phyloP scores from a whole-genome alignment of 2,329 filamentous ascomycete genomes.

The Talaromyces piceae region DNA sequence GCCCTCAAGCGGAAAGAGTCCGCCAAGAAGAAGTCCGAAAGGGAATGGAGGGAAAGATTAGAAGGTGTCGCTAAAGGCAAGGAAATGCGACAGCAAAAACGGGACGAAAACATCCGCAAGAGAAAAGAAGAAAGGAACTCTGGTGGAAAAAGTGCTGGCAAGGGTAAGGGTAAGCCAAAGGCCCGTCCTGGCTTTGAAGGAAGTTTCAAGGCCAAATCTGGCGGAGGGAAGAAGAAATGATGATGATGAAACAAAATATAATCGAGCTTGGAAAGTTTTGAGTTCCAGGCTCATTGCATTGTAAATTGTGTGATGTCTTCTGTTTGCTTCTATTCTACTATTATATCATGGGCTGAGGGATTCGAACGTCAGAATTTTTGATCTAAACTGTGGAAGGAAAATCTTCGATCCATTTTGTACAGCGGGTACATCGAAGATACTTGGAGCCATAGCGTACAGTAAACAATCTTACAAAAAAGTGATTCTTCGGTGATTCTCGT shows the following conservation, averaged over 20 bases:
- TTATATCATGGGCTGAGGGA: slow-evolving; percentile 1
- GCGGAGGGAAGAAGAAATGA: slow-evolving; percentile 30
- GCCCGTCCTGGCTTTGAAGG: slow-evolving; percentile 64
- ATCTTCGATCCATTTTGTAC: not conserved
- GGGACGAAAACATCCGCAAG: slow-evolving; percentile 69
- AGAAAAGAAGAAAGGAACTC: slow-evolving; percentile 54
- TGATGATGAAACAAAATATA: not conserved
- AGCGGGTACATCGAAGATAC: not conserved
- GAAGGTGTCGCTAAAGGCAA: slow-evolving; percentile 67
- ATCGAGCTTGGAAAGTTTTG: not conserved
- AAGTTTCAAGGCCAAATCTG: slow-evolving; percentile 54
- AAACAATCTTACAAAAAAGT: not conserved
- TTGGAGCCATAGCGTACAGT: not conserved
- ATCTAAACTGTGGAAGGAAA: not conserved
- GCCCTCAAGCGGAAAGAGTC: slow-evolving; percentile 88
- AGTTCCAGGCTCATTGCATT: not conserved
- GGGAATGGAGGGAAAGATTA: slow-evolving; percentile 71
- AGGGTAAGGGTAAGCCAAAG: slow-evolving; percentile 41
- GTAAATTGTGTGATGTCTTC: not conserved
- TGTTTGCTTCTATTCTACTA: not conserved
- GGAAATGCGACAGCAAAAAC: slow-evolving; percentile 73
- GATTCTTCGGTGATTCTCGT: not conserved
- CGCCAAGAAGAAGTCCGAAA: slow-evolving; percentile 82
- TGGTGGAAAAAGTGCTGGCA: slow-evolving; percentile 48
- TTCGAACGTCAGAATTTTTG: not conserved